Conservation (phyloP, 805 yeast species). For the Hanseniaspora singularis region DNA sequence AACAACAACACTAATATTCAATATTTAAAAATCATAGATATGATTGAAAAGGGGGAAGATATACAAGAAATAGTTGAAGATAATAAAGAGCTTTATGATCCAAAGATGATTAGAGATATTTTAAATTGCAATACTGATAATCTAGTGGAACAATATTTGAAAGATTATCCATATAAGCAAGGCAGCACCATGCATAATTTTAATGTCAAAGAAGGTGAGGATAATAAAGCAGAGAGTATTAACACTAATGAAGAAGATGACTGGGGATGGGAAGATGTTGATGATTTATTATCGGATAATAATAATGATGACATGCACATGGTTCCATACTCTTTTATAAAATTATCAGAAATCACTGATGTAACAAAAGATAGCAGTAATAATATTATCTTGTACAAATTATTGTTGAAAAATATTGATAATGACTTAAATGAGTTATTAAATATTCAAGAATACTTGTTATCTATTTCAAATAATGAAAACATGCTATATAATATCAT, state of each 20-base stretch:
- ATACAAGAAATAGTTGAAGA: too few species aligned
- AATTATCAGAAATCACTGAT: not conserved
- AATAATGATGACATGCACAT: not conserved
- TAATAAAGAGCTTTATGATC: too few species aligned
- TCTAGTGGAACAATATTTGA: not conserved
- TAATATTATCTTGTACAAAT: not conserved
- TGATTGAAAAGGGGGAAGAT: not conserved
- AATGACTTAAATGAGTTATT: not conserved
- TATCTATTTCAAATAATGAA: not conserved
- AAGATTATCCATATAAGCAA: too few species aligned
- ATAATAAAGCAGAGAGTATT: not conserved
- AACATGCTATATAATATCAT: not conserved
- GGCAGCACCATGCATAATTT: too few species aligned
- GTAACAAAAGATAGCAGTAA: not conserved
- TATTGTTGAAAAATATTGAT: not conserved
- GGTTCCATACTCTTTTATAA: not conserved
- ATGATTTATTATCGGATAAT: not conserved
- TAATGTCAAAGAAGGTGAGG: not conserved
- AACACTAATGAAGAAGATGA: conserved; percentile 12
- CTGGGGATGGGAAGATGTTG: conserved; percentile 15
- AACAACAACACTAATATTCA: not conserved
- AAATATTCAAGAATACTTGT: not conserved
- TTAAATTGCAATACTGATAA: not conserved
- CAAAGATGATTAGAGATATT: too few species aligned
- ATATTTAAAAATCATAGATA: not conserved